Percentiles rank a stretch among this genome's conserved stretches.
These are phyloP conservation scores for Lachnellula hyalina DNA, from an alignment of 2,329 filamentous ascomycete species.

Conservation along the genomic window DNA sequence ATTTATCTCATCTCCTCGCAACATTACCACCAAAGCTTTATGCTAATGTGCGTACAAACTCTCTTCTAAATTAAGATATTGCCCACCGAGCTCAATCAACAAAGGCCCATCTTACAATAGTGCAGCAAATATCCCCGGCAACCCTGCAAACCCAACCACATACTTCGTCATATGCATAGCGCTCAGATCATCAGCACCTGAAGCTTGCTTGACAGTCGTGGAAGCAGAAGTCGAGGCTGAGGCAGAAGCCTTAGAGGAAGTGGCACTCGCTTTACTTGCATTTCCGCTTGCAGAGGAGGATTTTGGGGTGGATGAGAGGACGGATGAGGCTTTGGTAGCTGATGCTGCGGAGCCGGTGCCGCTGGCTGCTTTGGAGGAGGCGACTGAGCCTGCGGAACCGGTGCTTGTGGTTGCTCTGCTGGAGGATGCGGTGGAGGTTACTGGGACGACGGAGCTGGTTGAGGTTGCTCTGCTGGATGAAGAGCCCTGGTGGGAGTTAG, in stretches of 20 bases:
- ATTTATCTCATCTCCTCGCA: too few species aligned
- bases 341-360: neutral
- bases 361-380: neutral
- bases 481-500: neutral
- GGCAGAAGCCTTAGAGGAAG: neutral
- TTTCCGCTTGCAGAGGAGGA: neutral
- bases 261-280: neutral
- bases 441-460: neutral
- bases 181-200: slow-evolving; percentile 2
- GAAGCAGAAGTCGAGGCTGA: neutral
- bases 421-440: neutral
- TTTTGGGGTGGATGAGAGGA: neutral
- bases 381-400: neutral
- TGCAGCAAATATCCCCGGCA: slow-evolving; percentile 8
- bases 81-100: neutral
- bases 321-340: neutral
- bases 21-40: neutral
- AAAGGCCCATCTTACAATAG: slow-evolving; percentile 6
- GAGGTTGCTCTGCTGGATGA: neutral
- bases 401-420: neutral
- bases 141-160: slow-evolving; percentile 8
- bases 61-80: neutral
- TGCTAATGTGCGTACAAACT: neutral
- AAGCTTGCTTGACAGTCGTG: slow-evolving; percentile 10
- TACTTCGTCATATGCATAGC: slow-evolving; percentile 10